A percentile compares a stretch with the other conserved stretches of the same genome.
phyloP scores from a whole-genome alignment of 768 basidiomycete species.

The Tulasnella sp. region DNA sequence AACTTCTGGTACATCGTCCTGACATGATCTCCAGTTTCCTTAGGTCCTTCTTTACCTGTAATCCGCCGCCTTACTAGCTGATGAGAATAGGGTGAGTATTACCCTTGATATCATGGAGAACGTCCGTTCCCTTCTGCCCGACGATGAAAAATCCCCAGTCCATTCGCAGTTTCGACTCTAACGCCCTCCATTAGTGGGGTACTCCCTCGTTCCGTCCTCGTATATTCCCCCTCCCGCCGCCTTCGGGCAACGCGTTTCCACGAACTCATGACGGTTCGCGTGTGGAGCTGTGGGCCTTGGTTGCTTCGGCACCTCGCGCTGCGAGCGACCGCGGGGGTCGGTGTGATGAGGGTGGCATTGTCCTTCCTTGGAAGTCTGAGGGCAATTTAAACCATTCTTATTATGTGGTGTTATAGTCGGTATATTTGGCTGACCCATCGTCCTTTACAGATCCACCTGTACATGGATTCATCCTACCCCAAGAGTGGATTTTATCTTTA shows the following conservation, averaged over 20 bases:
- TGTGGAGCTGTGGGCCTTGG: conserved; percentile 44
- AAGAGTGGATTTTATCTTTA: too few species aligned
- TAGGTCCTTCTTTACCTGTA: too few species aligned
- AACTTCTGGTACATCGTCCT: not conserved
- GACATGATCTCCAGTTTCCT: too few species aligned
- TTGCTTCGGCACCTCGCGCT: conserved; percentile 46
- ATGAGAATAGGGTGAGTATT: not conserved
- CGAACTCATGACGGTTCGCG: conserved; percentile 50
- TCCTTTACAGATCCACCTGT: too few species aligned
- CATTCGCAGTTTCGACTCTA: conserved; percentile 86
- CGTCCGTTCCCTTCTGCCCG: conserved; percentile 25
- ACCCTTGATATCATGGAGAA: not conserved
- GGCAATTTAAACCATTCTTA: not conserved
- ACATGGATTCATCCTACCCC: too few species aligned
- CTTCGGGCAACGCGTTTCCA: conserved; percentile 23
- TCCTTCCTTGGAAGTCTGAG: conserved; percentile 90
- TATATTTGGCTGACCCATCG: not conserved
- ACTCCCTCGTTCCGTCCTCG: conserved; percentile 63
- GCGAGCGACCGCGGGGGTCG: conserved; percentile 54
- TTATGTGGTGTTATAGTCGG: not conserved
- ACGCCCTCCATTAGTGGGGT: conserved; percentile 46
- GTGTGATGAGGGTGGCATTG: conserved; percentile 51
- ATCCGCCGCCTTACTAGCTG: not conserved
- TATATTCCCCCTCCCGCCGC: conserved; percentile 46
- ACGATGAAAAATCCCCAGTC: conserved; percentile 41